These are phyloP conservation scores for Senna tora DNA, from an alignment of 306 rosid species.

Conservation along the genomic window DNA sequence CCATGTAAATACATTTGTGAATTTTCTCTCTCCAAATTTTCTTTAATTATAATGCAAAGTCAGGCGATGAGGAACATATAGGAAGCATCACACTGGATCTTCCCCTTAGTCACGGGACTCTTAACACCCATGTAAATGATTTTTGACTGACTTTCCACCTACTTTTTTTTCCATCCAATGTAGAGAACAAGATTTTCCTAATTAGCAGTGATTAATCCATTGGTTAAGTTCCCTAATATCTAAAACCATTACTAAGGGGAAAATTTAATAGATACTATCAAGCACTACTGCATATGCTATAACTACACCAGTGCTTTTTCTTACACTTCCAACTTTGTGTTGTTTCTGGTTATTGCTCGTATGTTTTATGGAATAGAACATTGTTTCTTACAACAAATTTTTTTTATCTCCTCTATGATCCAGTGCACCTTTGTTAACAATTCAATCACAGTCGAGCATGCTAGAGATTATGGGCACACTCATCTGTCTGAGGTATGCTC, in stretches of 20 bases:
- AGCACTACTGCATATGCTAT: not conserved
- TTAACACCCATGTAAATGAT: not conserved
- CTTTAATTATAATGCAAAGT: not conserved
- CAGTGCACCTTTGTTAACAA: slow-evolving; percentile 82
- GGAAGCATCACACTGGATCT: not conserved
- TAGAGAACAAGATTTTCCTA: not conserved
- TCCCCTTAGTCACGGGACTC: not conserved
- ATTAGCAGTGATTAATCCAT: not conserved
- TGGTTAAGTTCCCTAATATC: not conserved
- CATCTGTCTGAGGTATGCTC: slow-evolving; percentile 78
- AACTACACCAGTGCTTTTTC: not conserved
- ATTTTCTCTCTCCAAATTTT: not conserved
- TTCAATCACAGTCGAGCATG: slow-evolving; percentile 73
- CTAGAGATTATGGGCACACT: slow-evolving; percentile 86
- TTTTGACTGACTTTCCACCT: not conserved
- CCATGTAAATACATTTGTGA: not conserved
- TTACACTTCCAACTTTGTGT: not conserved
- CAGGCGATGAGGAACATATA: not conserved
- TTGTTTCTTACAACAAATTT: slow-evolving; percentile 15
- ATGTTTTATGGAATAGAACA: not conserved
- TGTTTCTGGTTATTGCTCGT: not conserved
- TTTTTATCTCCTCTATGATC: slow-evolving; percentile 8
- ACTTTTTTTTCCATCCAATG: not conserved
- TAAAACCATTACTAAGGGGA: not conserved
- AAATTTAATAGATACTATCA: not conserved